Percentiles rank a stretch among this genome's conserved stretches.
Conservation (phyloP, 2,329 filamentous ascomycete species). For the Venturia oleaginea region DNA sequence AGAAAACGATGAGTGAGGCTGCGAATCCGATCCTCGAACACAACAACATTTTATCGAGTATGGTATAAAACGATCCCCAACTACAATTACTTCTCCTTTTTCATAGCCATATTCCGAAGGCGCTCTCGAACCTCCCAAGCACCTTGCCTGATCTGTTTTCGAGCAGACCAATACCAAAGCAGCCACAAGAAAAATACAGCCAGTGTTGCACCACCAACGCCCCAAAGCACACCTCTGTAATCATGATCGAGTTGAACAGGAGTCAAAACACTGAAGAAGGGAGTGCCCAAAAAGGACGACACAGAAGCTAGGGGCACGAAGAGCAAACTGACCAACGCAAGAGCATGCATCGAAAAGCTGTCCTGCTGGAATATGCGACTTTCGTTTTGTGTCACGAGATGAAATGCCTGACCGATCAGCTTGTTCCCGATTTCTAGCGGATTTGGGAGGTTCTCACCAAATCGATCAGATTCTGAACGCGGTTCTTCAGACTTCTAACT, state of each 20-base stretch:
- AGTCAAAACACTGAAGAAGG: constrained; percentile 19
- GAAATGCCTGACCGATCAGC: constrained; percentile 23
- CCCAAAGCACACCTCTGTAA: background rate
- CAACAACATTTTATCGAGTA: background rate
- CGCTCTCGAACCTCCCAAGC: background rate
- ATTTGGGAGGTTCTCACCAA: constrained; percentile 19
- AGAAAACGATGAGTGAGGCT: background rate
- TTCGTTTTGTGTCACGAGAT: constrained; percentile 32
- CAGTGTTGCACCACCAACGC: background rate
- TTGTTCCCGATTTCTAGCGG: background rate
- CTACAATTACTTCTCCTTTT: background rate
- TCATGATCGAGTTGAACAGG: constrained; percentile 15
- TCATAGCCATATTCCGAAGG: background rate
- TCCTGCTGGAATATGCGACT: constrained; percentile 29
- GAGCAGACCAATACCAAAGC: background rate
- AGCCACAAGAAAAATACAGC: constrained; percentile 3
- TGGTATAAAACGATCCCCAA: background rate
- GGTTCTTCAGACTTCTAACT: constrained; percentile 26
- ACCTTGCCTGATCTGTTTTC: background rate
- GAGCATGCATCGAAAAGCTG: constrained; percentile 37
- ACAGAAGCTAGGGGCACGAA: constrained; percentile 34
- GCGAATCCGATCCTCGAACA: background rate
- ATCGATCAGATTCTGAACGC: constrained; percentile 28
- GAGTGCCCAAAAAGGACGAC: constrained; percentile 24
- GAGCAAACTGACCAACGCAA: constrained; percentile 35